Evolutionary conservation across 306 rosid genomes (phyloP).

Genomic region (Cucumis hystrix): DNA sequence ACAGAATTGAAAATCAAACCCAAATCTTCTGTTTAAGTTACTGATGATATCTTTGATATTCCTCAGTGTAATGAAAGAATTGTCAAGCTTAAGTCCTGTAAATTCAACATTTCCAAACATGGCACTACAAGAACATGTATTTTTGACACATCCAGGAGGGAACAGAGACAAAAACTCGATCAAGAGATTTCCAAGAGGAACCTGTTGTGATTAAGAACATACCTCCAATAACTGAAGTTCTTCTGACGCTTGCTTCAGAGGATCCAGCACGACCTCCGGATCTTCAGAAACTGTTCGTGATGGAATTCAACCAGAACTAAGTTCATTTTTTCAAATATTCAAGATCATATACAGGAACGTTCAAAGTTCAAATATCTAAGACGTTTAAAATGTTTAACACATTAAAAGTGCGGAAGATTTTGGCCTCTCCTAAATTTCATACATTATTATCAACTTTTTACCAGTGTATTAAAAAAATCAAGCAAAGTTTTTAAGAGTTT

Average conservation of each 20-base stretch:
- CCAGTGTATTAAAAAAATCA: too few species aligned
- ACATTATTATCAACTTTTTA: too few species aligned
- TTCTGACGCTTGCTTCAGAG: slow-evolving; percentile 67
- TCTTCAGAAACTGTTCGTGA: slow-evolving; percentile 38
- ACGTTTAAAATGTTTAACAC: not conserved
- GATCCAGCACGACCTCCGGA: slow-evolving; percentile 48
- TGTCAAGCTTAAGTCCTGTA: not conserved
- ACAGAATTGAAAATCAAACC: too few species aligned
- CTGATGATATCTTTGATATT: not conserved
- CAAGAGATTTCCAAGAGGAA: not conserved
- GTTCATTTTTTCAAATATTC: not conserved
- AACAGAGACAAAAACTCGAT: not conserved
- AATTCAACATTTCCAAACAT: not conserved
- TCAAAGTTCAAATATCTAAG: not conserved
- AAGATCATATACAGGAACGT: not conserved
- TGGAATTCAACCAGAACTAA: not conserved
- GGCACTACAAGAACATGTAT: not conserved
- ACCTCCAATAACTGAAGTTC: slow-evolving; percentile 88
- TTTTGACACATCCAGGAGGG: not conserved
- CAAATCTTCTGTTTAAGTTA: not conserved
- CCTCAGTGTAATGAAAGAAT: not conserved
- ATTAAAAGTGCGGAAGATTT: too few species aligned
- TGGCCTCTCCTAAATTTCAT: too few species aligned
- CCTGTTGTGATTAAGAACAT: slow-evolving; percentile 13
- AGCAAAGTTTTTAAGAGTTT: too few species aligned